These are phyloP conservation scores for Beta lomatogona DNA, from an alignment of 179 eudicot genomes.

Conservation along the genomic window DNA sequence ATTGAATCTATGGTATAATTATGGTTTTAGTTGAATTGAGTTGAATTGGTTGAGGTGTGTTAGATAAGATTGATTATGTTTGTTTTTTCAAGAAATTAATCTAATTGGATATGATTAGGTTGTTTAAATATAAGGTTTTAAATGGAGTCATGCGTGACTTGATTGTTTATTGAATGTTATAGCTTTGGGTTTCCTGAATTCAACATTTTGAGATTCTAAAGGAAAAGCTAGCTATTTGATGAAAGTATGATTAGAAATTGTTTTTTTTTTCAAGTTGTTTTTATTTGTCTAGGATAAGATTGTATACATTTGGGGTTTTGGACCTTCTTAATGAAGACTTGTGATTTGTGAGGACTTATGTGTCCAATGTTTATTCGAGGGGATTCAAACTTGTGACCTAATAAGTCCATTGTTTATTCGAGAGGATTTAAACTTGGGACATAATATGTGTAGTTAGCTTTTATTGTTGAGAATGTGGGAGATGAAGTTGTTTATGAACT, in stretches of 20 bases:
- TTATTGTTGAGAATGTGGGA: background rate
- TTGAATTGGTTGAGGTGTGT: background rate
- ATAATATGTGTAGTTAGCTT: background rate
- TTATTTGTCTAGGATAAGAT: constrained; percentile 1
- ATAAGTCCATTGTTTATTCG: no score
- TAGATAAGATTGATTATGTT: background rate
- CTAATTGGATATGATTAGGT: background rate
- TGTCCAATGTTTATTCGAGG: no score
- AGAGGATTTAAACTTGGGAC: background rate
- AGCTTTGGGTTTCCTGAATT: background rate
- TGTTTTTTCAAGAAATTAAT: background rate
- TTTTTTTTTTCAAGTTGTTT: background rate
- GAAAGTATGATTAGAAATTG: no score
- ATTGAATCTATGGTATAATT: background rate
- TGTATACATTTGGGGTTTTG: background rate
- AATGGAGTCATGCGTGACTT: background rate
- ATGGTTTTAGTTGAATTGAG: background rate
- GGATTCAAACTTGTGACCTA: no score
- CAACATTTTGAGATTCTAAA: background rate
- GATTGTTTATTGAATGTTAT: background rate
- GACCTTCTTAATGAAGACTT: background rate
- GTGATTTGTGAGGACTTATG: background rate
- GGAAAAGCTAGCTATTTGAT: background rate
- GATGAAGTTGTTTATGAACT: background rate
- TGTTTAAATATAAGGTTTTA: background rate